Base-by-base conservation (phyloP, 257 asterid genomes). In the Leptodermis oblonga region DNA sequence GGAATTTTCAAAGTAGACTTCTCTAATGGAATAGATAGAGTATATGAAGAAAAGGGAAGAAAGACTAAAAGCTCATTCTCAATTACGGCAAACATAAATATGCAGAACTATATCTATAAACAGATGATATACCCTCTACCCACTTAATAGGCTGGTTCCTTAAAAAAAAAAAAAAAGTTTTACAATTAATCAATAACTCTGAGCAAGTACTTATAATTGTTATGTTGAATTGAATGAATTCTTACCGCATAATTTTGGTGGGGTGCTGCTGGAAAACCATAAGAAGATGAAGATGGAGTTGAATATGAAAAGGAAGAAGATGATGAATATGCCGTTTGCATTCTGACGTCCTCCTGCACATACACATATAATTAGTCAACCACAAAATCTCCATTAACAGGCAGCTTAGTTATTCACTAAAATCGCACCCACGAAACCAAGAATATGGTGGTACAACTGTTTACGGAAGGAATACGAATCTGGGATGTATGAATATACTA, bases 321-420 rank as follows among this genome's bases (percentile, higher is more conserved):
- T 3, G 93, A 70, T 0, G 92, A 78, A 75, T 82, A 82, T 23
- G 86, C 73, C 37, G 95, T 69, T 77, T 82, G 92, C 52, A 78
- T 62, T 78, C 95, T 79, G 53, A 78, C 48, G 66, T 87, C 95
- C 79, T 92, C 97, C 96, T 92, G 81, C 67, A 78, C 43, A 18
- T 25, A 45, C 2, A 41, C 11, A 18, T 10, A 30, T 33, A 33
- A 33, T 31, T 11, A n/a, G 58, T 65, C 81, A 76, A n/a, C 64
- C 60, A 65, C 49, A 30, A 68, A 42, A 20, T 1, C 22, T 33
- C 26, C 39, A 71, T 11, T 23, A 46, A 26, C 3, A 34, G 14
- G 6, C 43, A n/a, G 39, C 39, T 34, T 3, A 34, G 3, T 34
- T 2, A 34, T 34, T 34, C 39, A 43, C 4, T 7, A 43, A 43